Percentiles rank a stretch among this genome's conserved stretches.
Evolutionary conservation across 805 yeast genomes (phyloP).

Genomic region (Candida odintsovae): DNA sequence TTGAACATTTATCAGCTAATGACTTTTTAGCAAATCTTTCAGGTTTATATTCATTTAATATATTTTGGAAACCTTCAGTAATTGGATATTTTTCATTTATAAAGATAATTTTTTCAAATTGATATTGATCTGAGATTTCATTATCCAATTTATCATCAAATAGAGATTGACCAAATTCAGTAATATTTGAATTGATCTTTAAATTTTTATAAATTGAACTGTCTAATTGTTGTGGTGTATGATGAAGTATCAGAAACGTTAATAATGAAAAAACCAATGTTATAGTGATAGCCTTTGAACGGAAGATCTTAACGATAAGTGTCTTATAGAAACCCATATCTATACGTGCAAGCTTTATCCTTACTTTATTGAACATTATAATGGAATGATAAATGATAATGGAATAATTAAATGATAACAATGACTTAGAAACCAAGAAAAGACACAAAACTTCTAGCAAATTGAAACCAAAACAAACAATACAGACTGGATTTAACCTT

Average conservation of each 20-base stretch:
- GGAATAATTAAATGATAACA: too few species aligned
- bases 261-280: neutral
- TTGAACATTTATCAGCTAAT: slow-evolving; percentile 12
- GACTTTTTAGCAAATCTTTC: slow-evolving; percentile 13
- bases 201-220: neutral
- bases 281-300: neutral
- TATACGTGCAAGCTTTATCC: neutral
- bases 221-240: neutral
- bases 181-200: neutral
- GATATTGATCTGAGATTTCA: too few species aligned
- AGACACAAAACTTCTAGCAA: too few species aligned
- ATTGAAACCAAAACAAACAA: too few species aligned
- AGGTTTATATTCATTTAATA: slow-evolving; percentile 10
- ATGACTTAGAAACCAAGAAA: too few species aligned
- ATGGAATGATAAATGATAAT: too few species aligned
- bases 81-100: slow-evolving; percentile 18
- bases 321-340: neutral
- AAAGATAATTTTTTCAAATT: slow-evolving; percentile 12
- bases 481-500: too few species aligned
- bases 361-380: neutral
- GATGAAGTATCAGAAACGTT: neutral
- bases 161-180: neutral
- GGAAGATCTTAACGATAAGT: neutral
- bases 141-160: too few species aligned
- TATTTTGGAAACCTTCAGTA: slow-evolving; percentile 14